These are phyloP conservation scores for Podaxis pistillaris DNA, from an alignment of 768 basidiomycete genomes.

Conservation along the genomic window DNA sequence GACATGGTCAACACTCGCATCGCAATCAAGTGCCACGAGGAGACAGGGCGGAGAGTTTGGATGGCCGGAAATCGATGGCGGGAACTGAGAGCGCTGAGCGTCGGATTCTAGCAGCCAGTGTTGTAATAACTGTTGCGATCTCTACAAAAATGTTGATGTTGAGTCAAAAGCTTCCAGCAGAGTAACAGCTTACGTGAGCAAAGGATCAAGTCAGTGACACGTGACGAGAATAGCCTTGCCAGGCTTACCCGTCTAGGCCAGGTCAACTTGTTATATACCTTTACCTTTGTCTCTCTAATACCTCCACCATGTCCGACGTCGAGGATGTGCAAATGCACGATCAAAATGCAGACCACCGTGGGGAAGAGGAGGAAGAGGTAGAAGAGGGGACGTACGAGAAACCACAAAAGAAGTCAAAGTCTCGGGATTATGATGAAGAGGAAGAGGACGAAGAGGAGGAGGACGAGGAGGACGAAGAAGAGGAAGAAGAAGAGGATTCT, in stretches of 20 bases:
- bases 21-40: conserved; percentile 21
- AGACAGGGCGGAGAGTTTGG: conserved; percentile 22
- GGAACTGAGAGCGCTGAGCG: neutral
- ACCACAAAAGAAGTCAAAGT: conserved; percentile 27
- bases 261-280: neutral
- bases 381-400: conserved; percentile 36
- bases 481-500: conserved; percentile 55
- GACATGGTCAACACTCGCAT: conserved; percentile 21
- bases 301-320: conserved; percentile 45
- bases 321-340: conserved; percentile 36
- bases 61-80: conserved; percentile 25
- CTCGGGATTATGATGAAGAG: conserved; percentile 31
- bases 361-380: conserved; percentile 40
- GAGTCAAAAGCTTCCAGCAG: neutral
- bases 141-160: neutral
- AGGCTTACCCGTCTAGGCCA: neutral
- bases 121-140: neutral
- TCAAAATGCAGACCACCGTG: conserved; percentile 46
- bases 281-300: conserved; percentile 13
- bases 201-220: neutral
- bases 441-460: conserved; percentile 42
- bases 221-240: conserved; percentile 8
- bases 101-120: neutral
- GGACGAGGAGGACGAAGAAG: conserved; percentile 56
- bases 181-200: neutral